Evolutionary conservation across 2,329 filamentous ascomycete species (phyloP).

Genomic region (Exophiala oligosperma): DNA sequence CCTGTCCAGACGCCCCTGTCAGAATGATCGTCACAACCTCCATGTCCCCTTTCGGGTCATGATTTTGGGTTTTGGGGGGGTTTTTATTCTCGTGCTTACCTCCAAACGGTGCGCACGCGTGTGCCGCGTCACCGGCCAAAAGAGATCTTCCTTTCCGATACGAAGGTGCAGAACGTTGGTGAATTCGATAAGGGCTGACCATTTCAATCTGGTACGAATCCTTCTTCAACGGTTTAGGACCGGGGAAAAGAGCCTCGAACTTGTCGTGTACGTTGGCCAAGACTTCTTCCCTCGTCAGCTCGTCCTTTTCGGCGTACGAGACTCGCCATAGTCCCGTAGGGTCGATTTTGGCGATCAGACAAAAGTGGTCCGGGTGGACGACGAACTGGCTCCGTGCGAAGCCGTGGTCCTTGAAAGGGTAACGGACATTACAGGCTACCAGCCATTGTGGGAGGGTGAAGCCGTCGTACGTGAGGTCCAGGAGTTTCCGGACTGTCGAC

Average conservation of each 20-base stretch:
- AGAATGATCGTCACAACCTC: not conserved
- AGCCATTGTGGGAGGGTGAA: constrained; percentile 33
- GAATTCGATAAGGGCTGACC: constrained; percentile 61
- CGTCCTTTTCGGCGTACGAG: constrained; percentile 60
- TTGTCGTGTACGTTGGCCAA: constrained; percentile 53
- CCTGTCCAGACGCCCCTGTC: constrained; percentile 43
- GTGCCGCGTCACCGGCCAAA: constrained; percentile 61
- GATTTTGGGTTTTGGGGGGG: no score
- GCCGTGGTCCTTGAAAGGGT: constrained; percentile 32
- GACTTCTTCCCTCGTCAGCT: constrained; percentile 55
- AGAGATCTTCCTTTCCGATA: constrained; percentile 59
- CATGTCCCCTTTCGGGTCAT: not conserved
- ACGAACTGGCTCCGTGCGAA: constrained; percentile 48
- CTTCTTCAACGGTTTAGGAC: constrained; percentile 49
- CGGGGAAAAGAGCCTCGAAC: constrained; percentile 59
- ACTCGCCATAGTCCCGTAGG: constrained; percentile 61
- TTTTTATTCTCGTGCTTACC: constrained; percentile 28
- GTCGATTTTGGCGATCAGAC: constrained; percentile 62
- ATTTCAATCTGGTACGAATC: constrained; percentile 57
- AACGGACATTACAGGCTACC: constrained; percentile 23
- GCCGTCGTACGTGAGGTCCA: constrained; percentile 30
- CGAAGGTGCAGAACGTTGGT: constrained; percentile 58
- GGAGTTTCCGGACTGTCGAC: constrained; percentile 4
- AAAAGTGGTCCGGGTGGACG: constrained; percentile 60
- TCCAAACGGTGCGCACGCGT: constrained; percentile 52